Base-by-base conservation (phyloP, 108 stramenopile genomes). In the Cyclotella cryptica region DNA sequence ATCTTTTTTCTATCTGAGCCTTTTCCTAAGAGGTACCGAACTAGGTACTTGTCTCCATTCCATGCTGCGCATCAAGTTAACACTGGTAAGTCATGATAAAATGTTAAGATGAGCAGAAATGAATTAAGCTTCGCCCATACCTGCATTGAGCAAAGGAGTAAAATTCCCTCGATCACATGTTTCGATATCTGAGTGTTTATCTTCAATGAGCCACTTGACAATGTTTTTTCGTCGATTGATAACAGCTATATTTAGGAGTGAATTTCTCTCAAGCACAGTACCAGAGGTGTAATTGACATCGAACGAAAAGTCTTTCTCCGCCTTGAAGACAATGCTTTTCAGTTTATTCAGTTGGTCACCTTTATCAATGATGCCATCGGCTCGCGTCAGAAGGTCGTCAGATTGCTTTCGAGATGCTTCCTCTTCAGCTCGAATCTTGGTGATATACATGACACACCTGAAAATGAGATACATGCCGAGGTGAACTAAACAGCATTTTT, bases 111-210 rank as follows among this genome's bases (percentile, higher is more conserved):
- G 24, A 45, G 45, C 10, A 43, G 45, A 10, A 21, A 13, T 13
- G 43, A 65, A 2, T 9, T 43, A 22, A 17, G 2, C 35, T 35
- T 35, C 86, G 90, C 17, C 84, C 93, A 13, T 21, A 65, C 64
- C 64, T 27, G 93, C 93, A 78, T 95, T 95, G 58, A 91, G 66
- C 24, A 95, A 83, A 13, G 93, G 91, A 15, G 93, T 95, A 63
- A 95, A 95, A n/a, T 80, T 62, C 12, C 93, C 93, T 21, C 91
- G 59, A 79, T 95, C 93, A 30, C 58, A 74, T 11, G 88, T 87
- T 74, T 95, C 93, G 60, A 95, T 89, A 61, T 90, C 87, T 0
- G 90, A 89, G 19, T 61, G 63, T 71, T 92, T 95, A 27, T 64
- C 70, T 54, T 91, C 90, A 18, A 92, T 80, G 8, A 95, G 79